These are phyloP conservation scores for Epichloe scottii DNA, from an alignment of 2,329 filamentous ascomycete species.

Conservation along the genomic window DNA sequence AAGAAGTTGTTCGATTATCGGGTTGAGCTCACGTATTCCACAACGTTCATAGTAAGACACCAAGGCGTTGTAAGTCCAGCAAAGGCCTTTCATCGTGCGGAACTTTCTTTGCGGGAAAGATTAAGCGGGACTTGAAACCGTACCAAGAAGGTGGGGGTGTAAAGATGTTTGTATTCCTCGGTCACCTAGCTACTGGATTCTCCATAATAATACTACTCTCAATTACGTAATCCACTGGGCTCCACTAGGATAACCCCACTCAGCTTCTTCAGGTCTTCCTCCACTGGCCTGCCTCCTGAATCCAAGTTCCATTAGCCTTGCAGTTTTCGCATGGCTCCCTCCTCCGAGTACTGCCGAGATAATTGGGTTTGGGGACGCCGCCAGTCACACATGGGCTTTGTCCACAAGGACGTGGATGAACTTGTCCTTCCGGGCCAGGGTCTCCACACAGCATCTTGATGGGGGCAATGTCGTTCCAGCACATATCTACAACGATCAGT, in stretches of 20 bases:
- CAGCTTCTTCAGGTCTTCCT: background rate
- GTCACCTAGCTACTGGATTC: too few relatives aligned
- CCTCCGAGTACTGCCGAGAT: background rate
- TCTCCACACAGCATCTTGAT: background rate
- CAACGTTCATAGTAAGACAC: background rate
- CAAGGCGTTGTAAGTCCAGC: background rate
- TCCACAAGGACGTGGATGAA: background rate
- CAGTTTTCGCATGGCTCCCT: background rate
- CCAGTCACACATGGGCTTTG: background rate
- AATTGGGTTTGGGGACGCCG: background rate
- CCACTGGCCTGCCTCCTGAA: background rate
- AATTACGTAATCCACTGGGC: too few relatives aligned
- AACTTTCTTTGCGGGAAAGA: too few relatives aligned
- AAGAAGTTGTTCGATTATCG: conserved; percentile 8
- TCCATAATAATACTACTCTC: too few relatives aligned
- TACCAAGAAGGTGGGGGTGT: too few relatives aligned
- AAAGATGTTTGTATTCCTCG: too few relatives aligned
- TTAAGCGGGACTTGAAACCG: too few relatives aligned
- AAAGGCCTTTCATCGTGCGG: background rate
- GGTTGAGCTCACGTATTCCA: conserved; percentile 1
- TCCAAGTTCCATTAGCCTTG: background rate
- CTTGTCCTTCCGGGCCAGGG: background rate
- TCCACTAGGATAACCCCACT: background rate
- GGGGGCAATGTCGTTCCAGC: too few relatives aligned
- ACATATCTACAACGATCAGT: too few relatives aligned